Percentiles rank a stretch among this genome's conserved stretches.
phyloP scores from a whole-genome alignment of 768 basidiomycete species.

The Plicaturopsis crispa region DNA sequence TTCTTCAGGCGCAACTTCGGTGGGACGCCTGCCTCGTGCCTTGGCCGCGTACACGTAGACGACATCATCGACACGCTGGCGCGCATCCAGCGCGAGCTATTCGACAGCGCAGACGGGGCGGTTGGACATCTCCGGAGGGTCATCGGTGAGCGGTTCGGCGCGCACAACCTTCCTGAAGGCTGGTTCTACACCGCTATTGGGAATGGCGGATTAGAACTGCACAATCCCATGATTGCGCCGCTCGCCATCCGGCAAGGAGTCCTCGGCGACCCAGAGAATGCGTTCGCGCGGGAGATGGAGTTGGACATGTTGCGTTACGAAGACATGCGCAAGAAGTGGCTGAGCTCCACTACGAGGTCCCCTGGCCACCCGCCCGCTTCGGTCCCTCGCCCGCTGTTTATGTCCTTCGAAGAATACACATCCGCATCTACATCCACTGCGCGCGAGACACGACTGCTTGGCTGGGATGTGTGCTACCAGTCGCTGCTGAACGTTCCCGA shows the following conservation, averaged over 20 bases:
- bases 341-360: no score
- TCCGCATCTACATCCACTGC: no score
- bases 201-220: slow-evolving; percentile 28
- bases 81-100: slow-evolving; percentile 26
- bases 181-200: slow-evolving; percentile 32
- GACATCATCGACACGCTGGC: slow-evolving; percentile 25
- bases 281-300: slow-evolving; percentile 15
- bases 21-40: slow-evolving; percentile 24
- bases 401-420: no score
- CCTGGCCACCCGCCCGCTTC: no score
- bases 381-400: no score
- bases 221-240: slow-evolving; percentile 29
- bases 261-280: slow-evolving; percentile 6
- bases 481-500: no score
- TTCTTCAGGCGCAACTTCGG: slow-evolving; percentile 30
- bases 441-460: no score
- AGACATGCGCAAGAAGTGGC: no score
- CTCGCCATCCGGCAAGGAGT: slow-evolving; percentile 17
- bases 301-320: no score
- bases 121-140: slow-evolving; percentile 15
- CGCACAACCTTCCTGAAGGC: slow-evolving; percentile 28
- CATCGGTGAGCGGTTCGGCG: slow-evolving; percentile 23
- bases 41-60: slow-evolving; percentile 21
- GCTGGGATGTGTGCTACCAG: no score
- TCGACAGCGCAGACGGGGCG: slow-evolving; percentile 11